Base-by-base conservation (phyloP, 2,329 filamentous ascomycete genomes). In the Fusarium chlamydosporum region DNA sequence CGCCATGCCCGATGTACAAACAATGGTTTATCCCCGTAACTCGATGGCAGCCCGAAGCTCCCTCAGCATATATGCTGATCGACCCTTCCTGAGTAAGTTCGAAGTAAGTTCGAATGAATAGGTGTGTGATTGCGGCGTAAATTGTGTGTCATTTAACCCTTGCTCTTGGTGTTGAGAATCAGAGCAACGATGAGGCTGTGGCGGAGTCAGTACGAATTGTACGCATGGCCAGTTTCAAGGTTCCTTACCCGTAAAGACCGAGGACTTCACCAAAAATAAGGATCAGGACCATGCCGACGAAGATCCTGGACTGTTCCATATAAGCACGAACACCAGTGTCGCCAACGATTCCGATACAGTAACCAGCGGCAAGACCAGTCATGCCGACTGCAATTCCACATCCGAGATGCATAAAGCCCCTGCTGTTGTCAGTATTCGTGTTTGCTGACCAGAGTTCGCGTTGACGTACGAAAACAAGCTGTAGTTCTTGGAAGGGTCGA, bases 181-280 rank as follows among this genome's bases (percentile, higher is more conserved):
- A 97, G 88, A 59, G 92, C 93, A 65, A 97, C 94, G 77, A 97
- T 97, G 71, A 97, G 88, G 45, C 93, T 96, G 73, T 35, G 16
- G 3, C 11, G 27, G 15, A 7, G 51, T 73, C 35, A 73, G 64
- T 31, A 35, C 47, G 15, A n/a, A 15, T 13, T 7, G 29, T 27
- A 38, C 13, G n/a, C 16, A 50, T 15, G 12, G 15, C 13, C 11
- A 10, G 50, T 70, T n/a, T 8, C 16, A 8, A 15, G 20, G 10
- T 15, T 33, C 79, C 91, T 72, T 85, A 97, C 93, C 96, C 96
- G 76, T 99, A 99, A 33, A 99, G 90, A 79, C 96, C 96, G 78
- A 99, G 79, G 18, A 99, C 96, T 85, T 99, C 96, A 59, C 93
- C 96, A 78, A 99, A 99, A 88, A 99, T 99, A 68, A 98, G 87